Base-by-base conservation (phyloP, 306 rosid genomes). In the Prunus salicina region DNA sequence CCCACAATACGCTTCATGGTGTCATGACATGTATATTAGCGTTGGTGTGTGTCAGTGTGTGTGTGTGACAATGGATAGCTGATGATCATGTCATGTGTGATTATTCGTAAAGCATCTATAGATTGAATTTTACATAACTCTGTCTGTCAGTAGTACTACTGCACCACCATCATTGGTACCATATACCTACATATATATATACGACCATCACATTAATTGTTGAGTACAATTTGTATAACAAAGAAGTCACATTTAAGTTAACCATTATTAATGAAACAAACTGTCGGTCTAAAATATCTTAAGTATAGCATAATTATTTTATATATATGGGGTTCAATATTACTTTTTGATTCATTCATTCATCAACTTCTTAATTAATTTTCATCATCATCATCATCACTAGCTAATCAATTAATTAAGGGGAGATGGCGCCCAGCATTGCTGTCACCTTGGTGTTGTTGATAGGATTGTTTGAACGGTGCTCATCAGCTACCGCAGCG, bases 401-500 rank as follows among this genome's bases (percentile, higher is more conserved):
- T 5, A 51, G 15, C 19, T 15, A 68, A 6, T 14, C 3, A 50
- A 27, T 27, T 27, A 15, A 25, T 67, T 18, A 8, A 32, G 41
- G 8, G 41, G 8, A 14, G 4, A 69, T 50, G 63, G 47, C 63
- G 20, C 74, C 62, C 34, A 55, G 13, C 49, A 38, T 50, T 51
- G 32, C 32, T 53, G 20, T 24, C 25, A 60, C 12, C 19, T 62
- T 14, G 12, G 41, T 62, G 67, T 8, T 15, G 14, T 13, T 56
- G 38, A 14, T 22, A 72, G 65, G 55, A 52, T 13, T 38, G 67
- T 38, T 72, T 22, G 55, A 20, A 41, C 41, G 66, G 16, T 56
- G 67, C 2, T 38, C 76, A 41, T 69, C 47, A 46, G 74, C 67
- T 1, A 56, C 66, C 68, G 53, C 49, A 60, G 27, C 81, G 4